Evolutionary conservation across 1,284 basidiomycete genomes (phyloP).

Genomic region (Leccinum discolor): DNA sequence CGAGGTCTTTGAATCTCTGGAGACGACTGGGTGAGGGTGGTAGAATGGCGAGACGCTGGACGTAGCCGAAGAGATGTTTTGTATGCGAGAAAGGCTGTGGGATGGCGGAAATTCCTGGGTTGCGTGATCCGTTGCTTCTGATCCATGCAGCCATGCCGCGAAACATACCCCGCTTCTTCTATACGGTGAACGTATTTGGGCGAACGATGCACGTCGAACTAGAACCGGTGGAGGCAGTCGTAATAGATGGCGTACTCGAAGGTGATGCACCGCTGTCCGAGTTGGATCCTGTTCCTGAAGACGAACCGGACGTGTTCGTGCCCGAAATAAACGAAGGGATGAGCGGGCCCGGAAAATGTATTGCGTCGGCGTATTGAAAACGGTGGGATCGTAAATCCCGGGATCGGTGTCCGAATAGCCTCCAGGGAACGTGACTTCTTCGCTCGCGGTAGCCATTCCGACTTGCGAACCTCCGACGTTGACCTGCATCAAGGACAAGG

Average conservation of each 20-base stretch:
- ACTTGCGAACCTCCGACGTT: conserved; percentile 51
- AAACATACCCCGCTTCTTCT: conserved; percentile 17
- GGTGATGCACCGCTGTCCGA: conserved; percentile 30
- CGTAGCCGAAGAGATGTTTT: no score
- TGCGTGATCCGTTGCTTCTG: not conserved
- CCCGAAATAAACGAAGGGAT: conserved; percentile 43
- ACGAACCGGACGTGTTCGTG: conserved; percentile 10
- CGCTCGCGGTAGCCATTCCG: conserved; percentile 41
- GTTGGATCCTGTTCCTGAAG: conserved; percentile 41
- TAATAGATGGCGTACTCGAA: conserved; percentile 7
- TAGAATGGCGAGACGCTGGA: no score
- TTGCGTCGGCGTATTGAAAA: conserved; percentile 19
- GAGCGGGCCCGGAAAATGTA: conserved; percentile 56
- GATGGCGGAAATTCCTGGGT: no score
- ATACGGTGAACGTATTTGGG: conserved; percentile 21
- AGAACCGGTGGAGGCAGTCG: conserved; percentile 5
- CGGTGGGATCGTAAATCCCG: conserved; percentile 53
- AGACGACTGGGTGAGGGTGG: no score
- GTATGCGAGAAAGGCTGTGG: no score
- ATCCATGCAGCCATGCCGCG: conserved; percentile 24
- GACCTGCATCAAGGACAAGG: conserved; percentile 40
- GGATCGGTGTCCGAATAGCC: conserved; percentile 65
- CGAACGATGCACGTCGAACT: conserved; percentile 17
- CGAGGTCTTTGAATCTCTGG: no score
- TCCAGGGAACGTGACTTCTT: conserved; percentile 66